These are phyloP conservation scores for Lactifluus piperatus DNA, from an alignment of 768 basidiomycete species.

Conservation along the genomic window DNA sequence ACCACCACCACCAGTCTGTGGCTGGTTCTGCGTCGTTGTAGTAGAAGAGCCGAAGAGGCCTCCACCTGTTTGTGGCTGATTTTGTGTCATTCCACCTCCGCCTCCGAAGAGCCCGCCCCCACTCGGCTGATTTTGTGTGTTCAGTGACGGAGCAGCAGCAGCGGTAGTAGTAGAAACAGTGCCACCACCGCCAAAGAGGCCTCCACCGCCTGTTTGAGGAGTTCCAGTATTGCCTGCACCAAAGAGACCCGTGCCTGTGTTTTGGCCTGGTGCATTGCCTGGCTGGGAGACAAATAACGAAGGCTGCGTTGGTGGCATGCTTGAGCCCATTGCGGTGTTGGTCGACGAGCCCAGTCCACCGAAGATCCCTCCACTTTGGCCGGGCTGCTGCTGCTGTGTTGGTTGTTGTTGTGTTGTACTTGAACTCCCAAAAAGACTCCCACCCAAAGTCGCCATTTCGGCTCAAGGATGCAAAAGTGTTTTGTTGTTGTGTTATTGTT, in stretches of 20 bases:
- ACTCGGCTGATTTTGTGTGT: neutral
- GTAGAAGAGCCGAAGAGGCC: neutral
- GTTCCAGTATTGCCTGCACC: constrained; percentile 3
- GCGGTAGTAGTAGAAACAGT: neutral
- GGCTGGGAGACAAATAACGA: constrained; percentile 13
- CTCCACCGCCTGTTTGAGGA: constrained; percentile 14
- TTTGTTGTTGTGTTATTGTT: neutral
- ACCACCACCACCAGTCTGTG: constrained; percentile 5
- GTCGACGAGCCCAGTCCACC: constrained; percentile 3
- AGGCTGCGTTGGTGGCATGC: neutral
- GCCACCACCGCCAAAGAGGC: constrained; percentile 22
- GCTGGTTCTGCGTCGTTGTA: neutral
- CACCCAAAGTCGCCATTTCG: constrained; percentile 15
- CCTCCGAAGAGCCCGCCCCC: constrained; percentile 5
- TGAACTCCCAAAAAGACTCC: constrained; percentile 18
- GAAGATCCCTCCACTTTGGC: constrained; percentile 20
- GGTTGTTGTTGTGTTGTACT: constrained; percentile 16
- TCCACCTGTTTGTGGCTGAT: neutral
- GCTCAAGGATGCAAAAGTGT: neutral
- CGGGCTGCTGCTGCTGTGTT: constrained; percentile 23
- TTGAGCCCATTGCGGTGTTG: neutral
- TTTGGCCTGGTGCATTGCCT: neutral
- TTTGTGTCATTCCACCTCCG: neutral
- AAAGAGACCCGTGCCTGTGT: constrained; percentile 1
- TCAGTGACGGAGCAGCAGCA: too few relatives aligned